Base-by-base conservation (phyloP, 2,329 filamentous ascomycete genomes). In the Drechslera avenae region DNA sequence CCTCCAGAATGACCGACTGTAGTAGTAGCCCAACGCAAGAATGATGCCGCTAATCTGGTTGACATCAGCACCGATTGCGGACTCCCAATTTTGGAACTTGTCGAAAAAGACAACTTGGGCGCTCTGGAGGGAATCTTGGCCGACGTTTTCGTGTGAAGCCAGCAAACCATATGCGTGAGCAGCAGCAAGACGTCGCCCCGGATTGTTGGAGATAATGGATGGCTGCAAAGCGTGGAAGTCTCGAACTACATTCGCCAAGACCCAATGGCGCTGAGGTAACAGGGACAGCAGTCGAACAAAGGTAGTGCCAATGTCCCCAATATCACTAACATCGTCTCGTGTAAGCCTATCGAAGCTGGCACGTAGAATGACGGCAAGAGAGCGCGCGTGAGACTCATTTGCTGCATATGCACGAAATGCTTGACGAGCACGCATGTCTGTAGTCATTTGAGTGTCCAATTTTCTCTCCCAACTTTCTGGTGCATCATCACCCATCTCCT, bases 391-490 rank as follows among this genome's bases (percentile, higher is more conserved):
- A 21, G 69, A 54, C 28, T 69, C 62, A 16, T 64, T 54, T 16
- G 66, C 56, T 5, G 73, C 62, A 55, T 87, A 84, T 0, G 67
- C 64, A 46, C 80, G 82, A 47, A 91, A 79, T 5, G 80, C 79
- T 19, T 80, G 73, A 33, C 90, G 82, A 9, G 85, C 84, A 37
- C 80, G 76, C 50, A 87, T 80, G 64, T 93, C 88, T 4, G 87
- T 89, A 33, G 85, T 82, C 23, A 94, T 79, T 5, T 88, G 80
- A 1, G 86, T 83, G 59, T 92, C 88, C 2, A 97, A 78, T 59
- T 88, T 87, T 37, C 86, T 81, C 68, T 91, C 88, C 94, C 94
- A 97, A 56, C 93, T 89, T 37, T 88, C 85, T 60, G 93, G 88
- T 18, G 91, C 71, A 8, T 82, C 80, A 18, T 81, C 70, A 3